Conservation (phyloP, 78 protist genomes). For the Paratrimastix pyriformis region DNA sequence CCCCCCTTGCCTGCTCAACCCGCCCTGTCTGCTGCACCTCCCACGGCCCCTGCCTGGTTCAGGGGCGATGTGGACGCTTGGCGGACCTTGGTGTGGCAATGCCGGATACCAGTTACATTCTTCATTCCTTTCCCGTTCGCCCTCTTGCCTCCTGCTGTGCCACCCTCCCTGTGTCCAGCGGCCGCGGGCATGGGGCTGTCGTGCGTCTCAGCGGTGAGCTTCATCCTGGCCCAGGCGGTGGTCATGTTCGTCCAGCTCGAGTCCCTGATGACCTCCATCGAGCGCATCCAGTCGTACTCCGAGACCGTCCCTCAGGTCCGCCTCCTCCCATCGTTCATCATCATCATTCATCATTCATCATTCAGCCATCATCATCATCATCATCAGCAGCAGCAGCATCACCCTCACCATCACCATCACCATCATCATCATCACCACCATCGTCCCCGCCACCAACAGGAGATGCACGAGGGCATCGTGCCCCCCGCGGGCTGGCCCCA, state of each 20-base stretch:
- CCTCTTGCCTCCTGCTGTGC: neutral
- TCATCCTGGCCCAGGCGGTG: no score
- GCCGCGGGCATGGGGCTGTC: neutral
- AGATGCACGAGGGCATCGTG: neutral
- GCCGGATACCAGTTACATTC: neutral
- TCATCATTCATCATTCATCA: no score
- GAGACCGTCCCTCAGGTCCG: neutral
- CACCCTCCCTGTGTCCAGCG: neutral
- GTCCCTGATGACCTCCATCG: slow-evolving; percentile 1
- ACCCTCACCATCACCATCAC: no score
- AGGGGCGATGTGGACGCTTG: no score
- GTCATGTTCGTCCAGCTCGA: neutral
- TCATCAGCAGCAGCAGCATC: no score
- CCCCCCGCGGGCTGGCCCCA: slow-evolving; percentile 33
- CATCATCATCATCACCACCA: no score
- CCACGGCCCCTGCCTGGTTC: no score
- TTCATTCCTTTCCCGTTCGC: neutral
- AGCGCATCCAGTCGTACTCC: slow-evolving; percentile 2
- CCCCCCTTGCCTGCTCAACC: no score
- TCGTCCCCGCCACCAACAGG: neutral
- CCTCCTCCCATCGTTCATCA: no score
- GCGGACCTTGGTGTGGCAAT: neutral
- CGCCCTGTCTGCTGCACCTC: no score
- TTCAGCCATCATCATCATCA: no score
- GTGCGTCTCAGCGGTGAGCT: neutral